Conservation (phyloP, 306 rosid species). For the Gastrolobium villosum region DNA sequence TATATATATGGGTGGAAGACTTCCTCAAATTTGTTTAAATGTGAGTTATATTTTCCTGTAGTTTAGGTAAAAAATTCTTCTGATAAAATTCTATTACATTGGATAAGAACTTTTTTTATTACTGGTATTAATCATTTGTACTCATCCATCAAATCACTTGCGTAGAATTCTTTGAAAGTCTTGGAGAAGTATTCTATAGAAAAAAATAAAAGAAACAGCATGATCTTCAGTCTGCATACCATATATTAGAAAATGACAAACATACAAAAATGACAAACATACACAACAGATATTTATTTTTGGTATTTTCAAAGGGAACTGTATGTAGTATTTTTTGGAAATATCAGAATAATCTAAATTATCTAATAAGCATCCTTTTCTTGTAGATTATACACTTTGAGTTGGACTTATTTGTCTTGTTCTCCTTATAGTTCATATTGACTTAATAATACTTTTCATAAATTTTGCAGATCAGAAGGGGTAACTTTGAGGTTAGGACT, state of each 20-base stretch:
- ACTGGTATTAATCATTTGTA: background rate
- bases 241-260: background rate
- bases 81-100: background rate
- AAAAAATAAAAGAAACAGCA: constrained; percentile 2
- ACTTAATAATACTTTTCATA: constrained; percentile 42
- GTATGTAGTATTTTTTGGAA: background rate
- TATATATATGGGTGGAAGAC: constrained; percentile 82
- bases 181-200: background rate
- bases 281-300: constrained; percentile 13
- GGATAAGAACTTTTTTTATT: background rate
- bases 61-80: constrained; percentile 22
- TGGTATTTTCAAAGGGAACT: constrained; percentile 2
- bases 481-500: constrained; percentile 68
- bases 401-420: background rate
- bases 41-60: constrained; percentile 57
- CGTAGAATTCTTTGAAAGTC: constrained; percentile 17
- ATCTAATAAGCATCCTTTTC: background rate
- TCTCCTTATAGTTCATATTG: constrained; percentile 31
- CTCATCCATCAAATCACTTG: constrained; percentile 14
- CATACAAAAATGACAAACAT: too few species aligned
- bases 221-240: background rate
- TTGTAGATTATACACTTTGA: constrained; percentile 7
- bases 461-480: constrained; percentile 75
- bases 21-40: constrained; percentile 84
- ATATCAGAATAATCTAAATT: background rate